Percentiles rank a stretch among this genome's conserved stretches.
phyloP scores from a whole-genome alignment of 2,329 filamentous ascomycete genomes.

The Cylindrodendrum hubeiense region DNA sequence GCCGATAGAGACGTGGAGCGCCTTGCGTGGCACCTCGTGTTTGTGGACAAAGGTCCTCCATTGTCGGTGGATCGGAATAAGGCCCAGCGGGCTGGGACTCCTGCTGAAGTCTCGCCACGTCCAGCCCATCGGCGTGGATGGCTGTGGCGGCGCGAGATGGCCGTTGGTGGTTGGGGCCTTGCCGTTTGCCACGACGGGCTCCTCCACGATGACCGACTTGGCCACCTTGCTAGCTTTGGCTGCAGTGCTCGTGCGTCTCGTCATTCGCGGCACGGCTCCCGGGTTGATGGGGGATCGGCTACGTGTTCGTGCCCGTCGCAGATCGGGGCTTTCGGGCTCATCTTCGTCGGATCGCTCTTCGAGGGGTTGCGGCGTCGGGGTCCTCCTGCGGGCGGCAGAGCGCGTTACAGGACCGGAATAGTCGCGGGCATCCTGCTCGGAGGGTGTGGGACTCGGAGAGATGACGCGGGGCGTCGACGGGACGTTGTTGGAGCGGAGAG shows the following conservation, averaged over 20 bases:
- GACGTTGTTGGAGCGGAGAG: slow-evolving; percentile 65
- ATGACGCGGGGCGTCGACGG: slow-evolving; percentile 89
- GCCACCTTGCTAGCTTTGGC: slow-evolving; percentile 44
- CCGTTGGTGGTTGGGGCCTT: slow-evolving; percentile 63
- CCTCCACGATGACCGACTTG: slow-evolving; percentile 35
- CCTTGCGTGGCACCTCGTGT: slow-evolving; percentile 95
- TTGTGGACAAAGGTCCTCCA: slow-evolving; percentile 95
- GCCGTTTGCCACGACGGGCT: slow-evolving; percentile 46
- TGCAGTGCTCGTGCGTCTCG: slow-evolving; percentile 58
- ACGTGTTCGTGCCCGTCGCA: slow-evolving; percentile 74
- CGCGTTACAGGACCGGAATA: slow-evolving; percentile 83
- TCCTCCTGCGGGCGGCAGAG: slow-evolving; percentile 73
- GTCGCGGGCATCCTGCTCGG: slow-evolving; percentile 48
- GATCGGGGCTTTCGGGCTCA: slow-evolving; percentile 58
- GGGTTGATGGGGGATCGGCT: slow-evolving; percentile 76
- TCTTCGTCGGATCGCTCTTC: slow-evolving; percentile 69
- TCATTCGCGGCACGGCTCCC: slow-evolving; percentile 66
- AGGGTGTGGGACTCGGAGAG: slow-evolving; percentile 81
- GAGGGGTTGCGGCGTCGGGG: slow-evolving; percentile 70
- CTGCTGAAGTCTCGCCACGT: slow-evolving; percentile 91
- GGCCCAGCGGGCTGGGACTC: slow-evolving; percentile 90
- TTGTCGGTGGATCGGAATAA: slow-evolving; percentile 94
- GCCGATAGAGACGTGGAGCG: slow-evolving; percentile 94
- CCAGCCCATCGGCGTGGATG: slow-evolving; percentile 70
- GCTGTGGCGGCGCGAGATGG: slow-evolving; percentile 77